Base-by-base conservation (phyloP, 352 stramenopile genomes). In the Phytophthora nicotianae region DNA sequence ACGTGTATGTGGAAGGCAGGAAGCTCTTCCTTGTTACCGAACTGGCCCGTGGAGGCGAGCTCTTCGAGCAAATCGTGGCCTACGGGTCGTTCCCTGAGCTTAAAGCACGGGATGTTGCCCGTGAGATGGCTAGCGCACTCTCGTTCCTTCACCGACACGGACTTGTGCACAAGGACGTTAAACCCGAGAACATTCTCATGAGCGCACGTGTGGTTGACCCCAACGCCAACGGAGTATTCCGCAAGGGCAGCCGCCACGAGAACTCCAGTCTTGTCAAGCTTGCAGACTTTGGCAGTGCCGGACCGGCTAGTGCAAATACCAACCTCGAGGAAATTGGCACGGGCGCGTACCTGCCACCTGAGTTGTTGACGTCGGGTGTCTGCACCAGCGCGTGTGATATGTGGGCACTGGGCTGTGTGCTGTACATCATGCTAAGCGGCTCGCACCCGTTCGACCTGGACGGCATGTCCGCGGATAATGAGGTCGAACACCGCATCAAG, bases 361-460 rank as follows among this genome's bases (percentile, higher is more conserved):
- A 95, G 69, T 42, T 91, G 13, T 57, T 92, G 10, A 65, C 72
- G 3, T 72, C 63, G 6, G 77, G 77, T 3, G 35, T 78, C 2
- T 92, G 81, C 64, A 89, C 83, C 0, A 76, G 74, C 8, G 81
- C 78, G 10, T 86, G 77, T 17, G 86, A 95, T 70, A 89, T 93
- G 75, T 95, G 86, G 86, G 77, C 83, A 0, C 66, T 98, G 8
- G 95, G 95, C 26, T 93, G 96, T 40, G 97, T 98, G 74, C 76
- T 98, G 5, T 98, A 98, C 74, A 97, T 98, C 50, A 90, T 97
- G 79, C 79, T 98, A 10, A 95, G 88, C 27, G 92, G 93, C 37
- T 71, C 87, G 13, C 93, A 98, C 70, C 95, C 95, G 24, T 98
- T 97, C 72, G 95, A 98, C 72, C 50, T 98, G 17, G 78, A 95